Base-by-base conservation (phyloP, 257 asterid species). In the Jacaranda mimosifolia region DNA sequence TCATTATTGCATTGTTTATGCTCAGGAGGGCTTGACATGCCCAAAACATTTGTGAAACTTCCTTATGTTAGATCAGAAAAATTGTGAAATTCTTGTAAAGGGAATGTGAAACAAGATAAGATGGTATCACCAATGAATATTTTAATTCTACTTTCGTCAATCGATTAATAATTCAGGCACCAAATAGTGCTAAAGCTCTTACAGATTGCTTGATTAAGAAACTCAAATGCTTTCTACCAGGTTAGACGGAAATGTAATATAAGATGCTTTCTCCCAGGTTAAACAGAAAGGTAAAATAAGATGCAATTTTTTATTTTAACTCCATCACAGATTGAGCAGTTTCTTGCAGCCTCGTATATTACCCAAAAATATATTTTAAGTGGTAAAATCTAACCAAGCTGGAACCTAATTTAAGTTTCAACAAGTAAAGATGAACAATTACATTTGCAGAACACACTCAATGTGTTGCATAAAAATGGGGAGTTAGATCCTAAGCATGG, bases 261-360 rank as follows among this genome's bases (percentile, higher is more conserved):
- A 26, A 26, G 32, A 4, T 42, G 6, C 6, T 26, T 26, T 26
- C 32, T 26, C 15, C 49, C 3, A 69, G 13, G 63, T 35, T 13
- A 68, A 68, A 49, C 63, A 69, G 7, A 49, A 35, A 26, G 32
- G 32, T 26, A 26, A 26, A 26, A 26, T 26, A 26, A 26, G 32
- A 4, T 42, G 6, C 6, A 17, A 12, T 4, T 52, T 52, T 40
- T 53, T 18, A n/a, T 35, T 35, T 17, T 42, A 17, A n/a, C 21
- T 15, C 57, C 67, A 72, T 40, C 21, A 40, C 55, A 72, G 40
- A 70, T 38, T 56, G 32, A 72, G 52, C 53, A 35, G 4, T 38
- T 55, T 56, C 52, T 3, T 14, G 11, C 39, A 39, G 46, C 53
- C 53, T 71, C 3, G 3, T 52, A 35, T 12, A 63, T 13, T 58